Base-by-base conservation (phyloP, 164 flowering plant genomes). In the Macadamia integrifolia region DNA sequence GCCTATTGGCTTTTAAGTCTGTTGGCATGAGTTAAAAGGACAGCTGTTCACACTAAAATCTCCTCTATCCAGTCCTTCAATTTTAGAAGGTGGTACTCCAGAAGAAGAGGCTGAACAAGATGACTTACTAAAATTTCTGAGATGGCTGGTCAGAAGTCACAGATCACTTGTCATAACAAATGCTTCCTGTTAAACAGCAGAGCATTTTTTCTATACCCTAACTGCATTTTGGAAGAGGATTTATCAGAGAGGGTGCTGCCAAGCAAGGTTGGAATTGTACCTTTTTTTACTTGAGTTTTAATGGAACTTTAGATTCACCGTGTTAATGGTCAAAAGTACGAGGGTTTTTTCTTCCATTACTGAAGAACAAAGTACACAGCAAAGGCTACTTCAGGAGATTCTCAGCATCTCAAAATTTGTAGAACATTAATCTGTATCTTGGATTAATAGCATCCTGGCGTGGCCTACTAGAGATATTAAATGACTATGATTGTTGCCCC, bases 1-100 rank as follows among this genome's bases (percentile, higher is more conserved):
- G 28, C 70, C 70, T 30, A 50, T 60, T 32, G 64, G 64, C 29
- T 61, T 71, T 13, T 50, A 65, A 46, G 69, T 52, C 50, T 46
- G 52, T n/a, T 44, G 46, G 55, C 48, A 49, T 44, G 14, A 44
- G 40, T 59, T 32, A 28, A 30, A 65, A 35, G 52, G 23, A 17
- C 60, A n/a, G 55, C 64, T n/a, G 49, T 7, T 10, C 40, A 23
- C 43, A 43, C 14, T 62, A 3, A 46, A 46, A 8, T 43, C 42
- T 40, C 5, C 46, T 48, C 6, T 1, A 0, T 9, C 29, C 9
- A 9, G 18, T 23, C 49, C 65, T 59, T 14, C 32, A 35, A 71
- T 10, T 29, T 7, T 18, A 23, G 35, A 43, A 59, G 31, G n/a
- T 3, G 29, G 10, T 10, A 23, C 44, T 13, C 1, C 60, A 31